Percentiles rank a stretch among this genome's conserved stretches.
phyloP scores from a whole-genome alignment of 177 flowering plant species.

The Vitis hybrid region DNA sequence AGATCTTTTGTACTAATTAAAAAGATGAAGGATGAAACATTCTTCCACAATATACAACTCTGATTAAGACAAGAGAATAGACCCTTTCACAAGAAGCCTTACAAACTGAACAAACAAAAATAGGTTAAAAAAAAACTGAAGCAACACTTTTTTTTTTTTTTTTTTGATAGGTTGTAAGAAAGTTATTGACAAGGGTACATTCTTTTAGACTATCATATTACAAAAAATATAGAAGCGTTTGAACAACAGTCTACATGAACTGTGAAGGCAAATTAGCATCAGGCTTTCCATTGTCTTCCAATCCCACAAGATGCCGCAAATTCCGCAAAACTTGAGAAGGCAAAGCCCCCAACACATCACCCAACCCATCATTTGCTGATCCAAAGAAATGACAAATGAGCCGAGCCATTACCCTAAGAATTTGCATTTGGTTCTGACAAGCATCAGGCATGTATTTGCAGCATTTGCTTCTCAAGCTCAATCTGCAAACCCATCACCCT shows the following conservation, averaged over 20 bases:
- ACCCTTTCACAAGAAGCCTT: no score
- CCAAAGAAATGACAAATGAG: conserved; percentile 74
- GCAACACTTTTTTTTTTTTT: no score
- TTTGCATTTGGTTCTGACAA: conserved; percentile 85
- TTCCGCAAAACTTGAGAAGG: conserved; percentile 64
- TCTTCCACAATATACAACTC: no score
- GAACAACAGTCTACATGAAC: conserved; percentile 36
- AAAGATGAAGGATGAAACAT: no score
- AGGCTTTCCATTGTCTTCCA: conserved; percentile 58
- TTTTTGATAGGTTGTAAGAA: no score
- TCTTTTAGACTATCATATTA: no score
- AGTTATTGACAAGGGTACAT: no score
- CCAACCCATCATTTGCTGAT: conserved; percentile 59
- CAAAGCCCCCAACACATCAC: conserved; percentile 51
- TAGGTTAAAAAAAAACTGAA: no score
- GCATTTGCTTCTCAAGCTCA: conserved; percentile 88
- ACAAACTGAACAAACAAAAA: no score
- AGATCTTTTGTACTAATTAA: no score
- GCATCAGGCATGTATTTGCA: conserved; percentile 78
- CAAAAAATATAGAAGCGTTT: no score
- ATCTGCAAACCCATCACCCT: conserved; percentile 70
- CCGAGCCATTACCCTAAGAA: conserved; percentile 63
- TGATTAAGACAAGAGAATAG: no score
- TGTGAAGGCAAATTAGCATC: conserved; percentile 65
- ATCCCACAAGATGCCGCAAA: conserved; percentile 60